Base-by-base conservation (phyloP, 805 yeast species). In the Lipomyces chichibuensis region DNA sequence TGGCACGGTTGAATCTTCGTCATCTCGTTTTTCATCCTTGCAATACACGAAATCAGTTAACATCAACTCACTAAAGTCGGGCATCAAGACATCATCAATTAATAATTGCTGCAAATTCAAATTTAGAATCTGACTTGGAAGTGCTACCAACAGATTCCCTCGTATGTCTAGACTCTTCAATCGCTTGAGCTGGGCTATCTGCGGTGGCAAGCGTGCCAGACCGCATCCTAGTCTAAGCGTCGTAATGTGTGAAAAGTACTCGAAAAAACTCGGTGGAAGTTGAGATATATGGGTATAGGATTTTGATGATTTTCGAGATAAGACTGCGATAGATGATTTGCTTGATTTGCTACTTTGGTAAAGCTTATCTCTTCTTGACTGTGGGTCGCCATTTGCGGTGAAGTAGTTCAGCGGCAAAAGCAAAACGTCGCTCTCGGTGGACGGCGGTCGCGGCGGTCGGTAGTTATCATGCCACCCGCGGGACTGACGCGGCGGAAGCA, bases 221-320 rank as follows among this genome's bases (percentile, higher is more conserved):
- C 71, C 71, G 33, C 71, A 69, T 37, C 64, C 60, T 5, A 69
- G 35, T 17, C 62, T 43, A 8, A 69, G 66, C 3, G 59, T 20
- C 13, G 71, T 64, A 35, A 69, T 56, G 25, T 67, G 52, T 32
- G 59, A 53, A 51, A 63, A 69, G 37, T 43, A 61, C 52, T 66
- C 71, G 56, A 69, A 67, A 53, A 69, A 69, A 11, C 63, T 51
- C 27, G 64, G 51, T 17, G 71, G 70, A 37, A 68, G 60, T 52
- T 54, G 63, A 6, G 68, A 62, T n/a, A 67, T 57, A 57, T 66
- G 67, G 6, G 70, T 64, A 27, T 62, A 58, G 3, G 64, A 54
- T 51, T 49, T 29, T 51, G 33, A 49, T 5, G 65, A 46, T 35
- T 63, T 63, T 58, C 66, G 62, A 39, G 69, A 63, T 9, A 66